Percentiles rank a stretch among this genome's conserved stretches.
Evolutionary conservation across 768 basidiomycete species (phyloP).

Genomic region (Leccinum subtestaceum): DNA sequence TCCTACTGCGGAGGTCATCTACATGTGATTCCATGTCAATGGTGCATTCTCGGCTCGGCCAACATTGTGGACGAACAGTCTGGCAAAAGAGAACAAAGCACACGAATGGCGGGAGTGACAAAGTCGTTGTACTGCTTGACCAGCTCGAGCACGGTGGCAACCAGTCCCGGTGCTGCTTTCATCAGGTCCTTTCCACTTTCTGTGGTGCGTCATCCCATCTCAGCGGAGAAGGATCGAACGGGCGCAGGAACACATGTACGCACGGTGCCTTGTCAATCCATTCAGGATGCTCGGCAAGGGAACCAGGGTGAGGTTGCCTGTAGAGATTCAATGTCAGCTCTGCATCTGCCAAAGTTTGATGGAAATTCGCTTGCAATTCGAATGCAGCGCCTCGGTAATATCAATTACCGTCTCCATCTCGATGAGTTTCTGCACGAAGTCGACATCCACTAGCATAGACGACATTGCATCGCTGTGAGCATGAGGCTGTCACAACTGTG

Average conservation of each 20-base stretch:
- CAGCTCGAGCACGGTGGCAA: constrained; percentile 19
- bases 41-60: background rate
- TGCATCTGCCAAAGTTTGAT: background rate
- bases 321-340: constrained; percentile 1
- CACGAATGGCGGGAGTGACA: constrained; percentile 27
- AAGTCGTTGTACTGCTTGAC: constrained; percentile 24
- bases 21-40: background rate
- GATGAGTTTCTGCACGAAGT: constrained; percentile 15
- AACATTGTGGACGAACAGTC: constrained; percentile 14
- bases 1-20: constrained; percentile 21
- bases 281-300: constrained; percentile 20
- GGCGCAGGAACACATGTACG: background rate
- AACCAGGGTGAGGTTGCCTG: constrained; percentile 18
- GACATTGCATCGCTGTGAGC: background rate
- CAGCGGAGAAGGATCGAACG: background rate
- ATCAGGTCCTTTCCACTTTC: constrained; percentile 9
- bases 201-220: background rate
- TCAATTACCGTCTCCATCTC: constrained; percentile 16
- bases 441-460: constrained; percentile 10
- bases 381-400: constrained; percentile 13
- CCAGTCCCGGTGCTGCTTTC: constrained; percentile 1
- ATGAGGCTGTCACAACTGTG: background rate
- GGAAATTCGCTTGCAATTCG: constrained; percentile 11
- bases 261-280: constrained; percentile 16
- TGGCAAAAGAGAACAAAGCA: constrained; percentile 22